Conservation (phyloP, 495 filamentous ascomycete genomes). For the Penicillium canariense region DNA sequence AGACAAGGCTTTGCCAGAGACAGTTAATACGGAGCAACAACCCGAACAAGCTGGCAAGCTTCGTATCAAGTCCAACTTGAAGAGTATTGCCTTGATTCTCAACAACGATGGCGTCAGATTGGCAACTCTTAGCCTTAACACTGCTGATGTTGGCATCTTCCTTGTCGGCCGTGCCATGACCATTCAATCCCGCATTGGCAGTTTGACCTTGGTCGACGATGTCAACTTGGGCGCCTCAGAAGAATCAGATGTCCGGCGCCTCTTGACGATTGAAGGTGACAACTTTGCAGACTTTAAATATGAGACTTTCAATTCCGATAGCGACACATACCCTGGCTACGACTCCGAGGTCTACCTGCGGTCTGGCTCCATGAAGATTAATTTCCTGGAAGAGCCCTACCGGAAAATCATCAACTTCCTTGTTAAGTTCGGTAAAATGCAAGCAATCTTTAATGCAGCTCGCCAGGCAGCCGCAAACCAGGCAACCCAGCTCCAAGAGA, state of each 20-base stretch:
- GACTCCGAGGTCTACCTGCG: constrained; percentile 86
- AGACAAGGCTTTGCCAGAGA: constrained; percentile 48
- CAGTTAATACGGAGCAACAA: constrained; percentile 37
- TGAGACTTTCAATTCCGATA: constrained; percentile 83
- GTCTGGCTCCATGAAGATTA: constrained; percentile 91
- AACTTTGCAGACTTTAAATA: constrained; percentile 98
- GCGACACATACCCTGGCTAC: constrained; percentile 83
- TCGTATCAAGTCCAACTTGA: constrained; percentile 84
- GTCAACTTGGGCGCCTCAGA: constrained; percentile 85
- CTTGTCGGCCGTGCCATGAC: constrained; percentile 80
- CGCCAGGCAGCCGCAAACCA: constrained; percentile 93
- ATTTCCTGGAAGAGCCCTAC: constrained; percentile 95
- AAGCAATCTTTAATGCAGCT: constrained; percentile 96
- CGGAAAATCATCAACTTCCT: constrained; percentile 97
- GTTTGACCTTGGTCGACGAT: constrained; percentile 86
- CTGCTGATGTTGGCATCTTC: constrained; percentile 87
- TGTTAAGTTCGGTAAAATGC: constrained; percentile 99
- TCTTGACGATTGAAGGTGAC: constrained; percentile 90
- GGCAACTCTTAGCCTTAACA: constrained; percentile 87
- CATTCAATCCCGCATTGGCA: constrained; percentile 80
- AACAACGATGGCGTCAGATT: constrained; percentile 97
- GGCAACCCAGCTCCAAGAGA: constrained; percentile 88
- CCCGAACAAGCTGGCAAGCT: constrained; percentile 54
- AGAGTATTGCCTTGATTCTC: constrained; percentile 91
- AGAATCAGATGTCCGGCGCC: constrained; percentile 76